Base-by-base conservation (phyloP, 352 stramenopile species). In the Globisporangium mamillatum region DNA sequence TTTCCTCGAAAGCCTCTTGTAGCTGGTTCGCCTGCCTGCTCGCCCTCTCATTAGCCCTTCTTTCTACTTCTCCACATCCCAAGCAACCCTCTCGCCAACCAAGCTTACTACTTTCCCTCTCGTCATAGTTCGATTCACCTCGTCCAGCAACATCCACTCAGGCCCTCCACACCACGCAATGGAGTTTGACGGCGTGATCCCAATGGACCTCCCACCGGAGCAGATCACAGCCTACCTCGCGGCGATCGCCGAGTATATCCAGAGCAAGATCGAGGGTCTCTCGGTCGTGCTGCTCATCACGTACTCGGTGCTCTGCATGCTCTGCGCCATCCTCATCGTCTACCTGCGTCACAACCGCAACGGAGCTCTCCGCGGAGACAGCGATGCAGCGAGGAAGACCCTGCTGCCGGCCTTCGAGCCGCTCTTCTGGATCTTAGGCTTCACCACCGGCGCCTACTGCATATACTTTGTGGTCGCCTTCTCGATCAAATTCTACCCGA, bases 301-400 rank as follows among this genome's bases (percentile, higher is more conserved):
- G 62, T 83, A 83, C 60, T 75, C 60, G 2, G 48, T 65, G 22
- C 82, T 87, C 73, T 73, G 73, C 10, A 36, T 61, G 32, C 46
- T 87, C 9, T 84, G 63, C 2, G 60, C 41, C 12, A 64, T 61
- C 2, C 48, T 89, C 18, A 72, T 87, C 29, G 55, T 71, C 16
- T 87, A 89, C 61, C 70, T 88, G 67, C 79, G 76, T 2, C 66
- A 77, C 60, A 77, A 86, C 32, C 75, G 81, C 25, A 67, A 71
- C 14, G 66, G 76, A 0, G 77, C 75, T 0, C 70, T 79, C 32
- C 75, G 75, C 22, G 79, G 78, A 24, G 73, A 84, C 27, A 64
- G 67, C 0, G 64, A 67, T 29, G 81, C 81, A 44, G 79, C 79
- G 8, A 67, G 78, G 9, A 84, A 86, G 71, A 53, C 46, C 14